A percentile compares a stretch with the other conserved stretches of the same genome.
Conservation (phyloP, 805 yeast genomes). For the Candida silvicultrix region DNA sequence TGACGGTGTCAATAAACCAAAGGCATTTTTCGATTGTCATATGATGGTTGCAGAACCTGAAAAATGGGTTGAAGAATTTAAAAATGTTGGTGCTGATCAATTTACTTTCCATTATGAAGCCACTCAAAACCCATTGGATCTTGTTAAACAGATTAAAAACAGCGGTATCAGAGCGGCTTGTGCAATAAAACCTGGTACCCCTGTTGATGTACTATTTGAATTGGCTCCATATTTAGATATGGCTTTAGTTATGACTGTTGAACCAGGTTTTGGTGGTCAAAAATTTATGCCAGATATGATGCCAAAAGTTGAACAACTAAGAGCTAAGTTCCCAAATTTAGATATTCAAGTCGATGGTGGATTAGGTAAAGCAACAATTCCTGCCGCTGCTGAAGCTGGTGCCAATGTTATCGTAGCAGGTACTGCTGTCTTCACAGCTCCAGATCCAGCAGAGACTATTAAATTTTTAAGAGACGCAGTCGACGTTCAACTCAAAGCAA, state of each 20-base stretch:
- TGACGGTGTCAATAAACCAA: slow-evolving; percentile 36
- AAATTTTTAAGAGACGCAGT: slow-evolving; percentile 61
- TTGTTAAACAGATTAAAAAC: slow-evolving; percentile 68
- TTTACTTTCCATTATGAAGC: slow-evolving; percentile 96
- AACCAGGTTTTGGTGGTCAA: slow-evolving; percentile 99
- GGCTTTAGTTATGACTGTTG: slow-evolving; percentile 98
- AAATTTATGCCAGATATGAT: slow-evolving; percentile 93
- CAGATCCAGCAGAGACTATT: slow-evolving; percentile 73
- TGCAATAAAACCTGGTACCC: slow-evolving; percentile 91
- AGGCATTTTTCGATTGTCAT: slow-evolving; percentile 83
- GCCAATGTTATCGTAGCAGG: slow-evolving; percentile 99
- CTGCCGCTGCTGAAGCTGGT: slow-evolving; percentile 90
- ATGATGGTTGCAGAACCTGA: slow-evolving; percentile 96
- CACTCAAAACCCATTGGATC: slow-evolving; percentile 65
- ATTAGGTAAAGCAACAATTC: slow-evolving; percentile 77
- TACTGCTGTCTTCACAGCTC: slow-evolving; percentile 84
- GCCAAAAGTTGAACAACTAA: slow-evolving; percentile 82
- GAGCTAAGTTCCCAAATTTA: slow-evolving; percentile 67
- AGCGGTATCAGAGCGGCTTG: slow-evolving; percentile 91
- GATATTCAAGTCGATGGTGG: slow-evolving; percentile 98
- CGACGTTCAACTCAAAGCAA: slow-evolving; percentile 35
- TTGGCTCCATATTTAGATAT: slow-evolving; percentile 76
- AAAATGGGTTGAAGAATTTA: slow-evolving; percentile 89
- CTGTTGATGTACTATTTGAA: slow-evolving; percentile 75
- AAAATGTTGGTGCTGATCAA: slow-evolving; percentile 91